A percentile compares a stretch with the other conserved stretches of the same genome.
These are phyloP conservation scores for Reticulomyxa filosa DNA, from an alignment of 78 protist species.

Conservation along the genomic window DNA sequence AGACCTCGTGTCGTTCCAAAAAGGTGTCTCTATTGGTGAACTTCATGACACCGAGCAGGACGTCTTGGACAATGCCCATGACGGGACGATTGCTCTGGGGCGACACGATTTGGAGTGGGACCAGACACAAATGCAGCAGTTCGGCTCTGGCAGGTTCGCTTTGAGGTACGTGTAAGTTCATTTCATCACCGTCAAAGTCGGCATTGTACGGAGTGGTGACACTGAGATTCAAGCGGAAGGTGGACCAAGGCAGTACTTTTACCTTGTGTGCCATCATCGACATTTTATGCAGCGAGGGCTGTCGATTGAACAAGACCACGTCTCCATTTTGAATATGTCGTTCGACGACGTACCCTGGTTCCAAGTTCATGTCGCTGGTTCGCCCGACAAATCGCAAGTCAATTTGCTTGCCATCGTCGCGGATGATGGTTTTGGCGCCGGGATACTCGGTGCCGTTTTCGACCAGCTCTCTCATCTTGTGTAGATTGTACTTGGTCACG, in stretches of 20 bases:
- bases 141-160: constrained; percentile 67
- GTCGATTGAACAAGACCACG: constrained; percentile 89
- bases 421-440: constrained; percentile 45
- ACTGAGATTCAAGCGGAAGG: constrained; percentile 91
- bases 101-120: constrained; percentile 85
- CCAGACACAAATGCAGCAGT: constrained; percentile 74
- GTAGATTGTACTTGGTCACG: constrained; percentile 81
- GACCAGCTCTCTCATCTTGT: constrained; percentile 25
- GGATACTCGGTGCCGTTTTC: constrained; percentile 66
- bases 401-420: constrained; percentile 59
- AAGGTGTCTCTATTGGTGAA: constrained; percentile 78
- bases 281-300: constrained; percentile 98
- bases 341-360: constrained; percentile 60
- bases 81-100: constrained; percentile 92
- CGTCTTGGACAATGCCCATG: constrained; percentile 96
- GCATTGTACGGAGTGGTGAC: constrained; percentile 99
- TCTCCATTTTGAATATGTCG: constrained; percentile 85
- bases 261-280: constrained; percentile 96
- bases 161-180: constrained; percentile 98
- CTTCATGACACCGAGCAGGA: constrained; percentile 58
- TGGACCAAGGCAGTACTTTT: constrained; percentile 80
- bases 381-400: constrained; percentile 23
- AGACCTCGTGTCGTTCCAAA: constrained; percentile 40
- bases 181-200: constrained; percentile 99
- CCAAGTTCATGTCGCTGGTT: constrained; percentile 14